These are phyloP conservation scores for Senna siamea DNA, from an alignment of 306 rosid species.

Conservation along the genomic window DNA sequence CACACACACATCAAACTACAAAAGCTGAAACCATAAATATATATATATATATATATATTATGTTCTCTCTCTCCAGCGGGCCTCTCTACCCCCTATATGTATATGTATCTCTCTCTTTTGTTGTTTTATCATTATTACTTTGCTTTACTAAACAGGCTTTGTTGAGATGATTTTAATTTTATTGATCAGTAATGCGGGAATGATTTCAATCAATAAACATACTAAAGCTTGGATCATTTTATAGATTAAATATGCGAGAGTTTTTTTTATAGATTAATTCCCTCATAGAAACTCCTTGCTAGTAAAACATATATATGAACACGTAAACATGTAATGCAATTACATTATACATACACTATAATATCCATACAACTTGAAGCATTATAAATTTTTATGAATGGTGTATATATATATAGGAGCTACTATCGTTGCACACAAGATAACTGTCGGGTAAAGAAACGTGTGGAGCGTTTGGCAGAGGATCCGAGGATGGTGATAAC, in stretches of 20 bases:
- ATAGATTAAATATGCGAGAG: too few species aligned
- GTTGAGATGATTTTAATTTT: slow-evolving; percentile 32
- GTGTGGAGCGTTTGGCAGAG: slow-evolving; percentile 87
- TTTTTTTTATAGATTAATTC: too few species aligned
- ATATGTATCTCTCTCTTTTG: slow-evolving; percentile 33
- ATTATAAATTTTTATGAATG: too few species aligned
- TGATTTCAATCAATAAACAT: slow-evolving; percentile 36
- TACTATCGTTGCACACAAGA: slow-evolving; percentile 95
- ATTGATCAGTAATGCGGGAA: slow-evolving; percentile 33
- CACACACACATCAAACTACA: neutral
- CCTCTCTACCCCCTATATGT: too few species aligned
- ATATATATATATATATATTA: neutral
- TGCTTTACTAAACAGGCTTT: slow-evolving; percentile 32
- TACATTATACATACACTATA: too few species aligned
- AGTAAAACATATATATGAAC: too few species aligned
- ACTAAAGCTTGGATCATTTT: slow-evolving; percentile 20
- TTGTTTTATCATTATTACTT: slow-evolving; percentile 49
- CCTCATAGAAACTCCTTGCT: too few species aligned
- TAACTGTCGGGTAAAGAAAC: slow-evolving; percentile 89
- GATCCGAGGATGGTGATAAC: slow-evolving; percentile 99
- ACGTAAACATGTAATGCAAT: too few species aligned
- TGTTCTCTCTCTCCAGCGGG: too few species aligned
- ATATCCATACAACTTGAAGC: too few species aligned
- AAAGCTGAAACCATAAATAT: slow-evolving; percentile 21
- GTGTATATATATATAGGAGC: slow-evolving; percentile 55